These are phyloP conservation scores for Clonostachys rosea DNA, from an alignment of 2,329 filamentous ascomycete genomes.

Conservation along the genomic window DNA sequence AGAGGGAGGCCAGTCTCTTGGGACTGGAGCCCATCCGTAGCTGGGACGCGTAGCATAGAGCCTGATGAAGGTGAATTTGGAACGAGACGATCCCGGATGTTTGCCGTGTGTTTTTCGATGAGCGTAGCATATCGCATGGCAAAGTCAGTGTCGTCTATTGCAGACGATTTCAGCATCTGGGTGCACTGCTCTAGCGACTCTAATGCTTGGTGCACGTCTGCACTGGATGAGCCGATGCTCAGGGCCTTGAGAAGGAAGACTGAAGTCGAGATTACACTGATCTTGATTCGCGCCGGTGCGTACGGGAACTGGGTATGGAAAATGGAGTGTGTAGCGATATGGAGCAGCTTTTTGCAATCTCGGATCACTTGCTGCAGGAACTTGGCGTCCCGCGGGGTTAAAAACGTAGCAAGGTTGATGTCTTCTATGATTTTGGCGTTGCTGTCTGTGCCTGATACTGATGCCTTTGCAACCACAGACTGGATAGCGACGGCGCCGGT, in stretches of 20 bases:
- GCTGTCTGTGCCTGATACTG: neutral
- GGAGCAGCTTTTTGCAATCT: constrained; percentile 7
- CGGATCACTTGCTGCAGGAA: constrained; percentile 11
- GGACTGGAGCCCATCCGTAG: too few relatives aligned
- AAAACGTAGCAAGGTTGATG: neutral
- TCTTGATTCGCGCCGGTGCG: constrained; percentile 8
- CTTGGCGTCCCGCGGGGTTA: constrained; percentile 4
- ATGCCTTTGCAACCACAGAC: constrained; percentile 10
- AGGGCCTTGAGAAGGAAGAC: constrained; percentile 13
- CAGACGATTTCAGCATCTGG: constrained; percentile 2
- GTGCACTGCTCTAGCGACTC: constrained; percentile 9
- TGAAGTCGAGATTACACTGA: constrained; percentile 11
- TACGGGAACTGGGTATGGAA: constrained; percentile 7
- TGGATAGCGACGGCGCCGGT: constrained; percentile 11
- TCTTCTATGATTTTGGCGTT: too few relatives aligned
- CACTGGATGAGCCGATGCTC: constrained; percentile 6
- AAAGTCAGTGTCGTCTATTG: constrained; percentile 15
- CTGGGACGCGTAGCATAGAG: too few relatives aligned
- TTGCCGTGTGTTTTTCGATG: constrained; percentile 10
- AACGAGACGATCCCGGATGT: constrained; percentile 2
- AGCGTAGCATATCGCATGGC: constrained; percentile 12
- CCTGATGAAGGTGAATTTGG: too few relatives aligned
- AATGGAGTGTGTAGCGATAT: constrained; percentile 7
- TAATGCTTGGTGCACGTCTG: neutral
- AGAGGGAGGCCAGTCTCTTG: too few relatives aligned